Percentiles rank a stretch among this genome's conserved stretches.
Conservation (phyloP, 139 green algal genomes). For the Chlamydomonas applanata region DNA sequence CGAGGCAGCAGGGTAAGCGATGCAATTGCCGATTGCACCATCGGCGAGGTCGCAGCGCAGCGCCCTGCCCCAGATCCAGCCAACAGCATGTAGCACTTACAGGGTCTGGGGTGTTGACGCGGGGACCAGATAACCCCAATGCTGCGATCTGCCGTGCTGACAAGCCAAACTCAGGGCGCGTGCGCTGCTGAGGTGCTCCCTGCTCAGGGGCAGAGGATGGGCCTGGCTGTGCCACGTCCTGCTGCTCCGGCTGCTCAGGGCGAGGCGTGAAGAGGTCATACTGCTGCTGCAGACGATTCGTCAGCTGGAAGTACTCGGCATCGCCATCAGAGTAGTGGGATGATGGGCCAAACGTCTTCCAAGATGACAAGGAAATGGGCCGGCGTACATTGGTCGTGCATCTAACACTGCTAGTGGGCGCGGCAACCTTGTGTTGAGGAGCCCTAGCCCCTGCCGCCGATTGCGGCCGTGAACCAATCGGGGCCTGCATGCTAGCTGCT, state of each 20-base stretch:
- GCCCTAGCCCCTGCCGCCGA: not conserved
- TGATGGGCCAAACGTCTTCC: conserved; percentile 48
- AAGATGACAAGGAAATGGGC: conserved; percentile 16
- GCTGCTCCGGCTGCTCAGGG: conserved; percentile 14
- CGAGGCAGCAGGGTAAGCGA: no score
- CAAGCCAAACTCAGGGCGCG: conserved; percentile 45
- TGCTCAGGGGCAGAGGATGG: conserved; percentile 7
- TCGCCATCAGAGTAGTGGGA: conserved; percentile 46
- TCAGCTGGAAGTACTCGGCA: conserved; percentile 50
- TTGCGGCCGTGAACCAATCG: no score
- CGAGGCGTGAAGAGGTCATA: conserved; percentile 50
- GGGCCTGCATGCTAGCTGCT: conserved; percentile 2
- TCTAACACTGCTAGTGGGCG: not conserved
- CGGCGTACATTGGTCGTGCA: not conserved
- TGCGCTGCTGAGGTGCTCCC: not conserved
- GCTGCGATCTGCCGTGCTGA: conserved; percentile 49
- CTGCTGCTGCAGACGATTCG: conserved; percentile 45
- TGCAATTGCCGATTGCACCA: no score
- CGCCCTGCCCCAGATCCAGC: no score
- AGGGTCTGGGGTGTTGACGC: conserved; percentile 40
- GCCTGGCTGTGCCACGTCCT: conserved; percentile 9
- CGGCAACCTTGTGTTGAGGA: not conserved
- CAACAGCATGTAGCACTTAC: conserved; percentile 20
- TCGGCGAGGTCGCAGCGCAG: not conserved
- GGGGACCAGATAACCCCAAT: conserved; percentile 44